Conservation (phyloP, 106 monocot species). For the Dendrobium catenatum region DNA sequence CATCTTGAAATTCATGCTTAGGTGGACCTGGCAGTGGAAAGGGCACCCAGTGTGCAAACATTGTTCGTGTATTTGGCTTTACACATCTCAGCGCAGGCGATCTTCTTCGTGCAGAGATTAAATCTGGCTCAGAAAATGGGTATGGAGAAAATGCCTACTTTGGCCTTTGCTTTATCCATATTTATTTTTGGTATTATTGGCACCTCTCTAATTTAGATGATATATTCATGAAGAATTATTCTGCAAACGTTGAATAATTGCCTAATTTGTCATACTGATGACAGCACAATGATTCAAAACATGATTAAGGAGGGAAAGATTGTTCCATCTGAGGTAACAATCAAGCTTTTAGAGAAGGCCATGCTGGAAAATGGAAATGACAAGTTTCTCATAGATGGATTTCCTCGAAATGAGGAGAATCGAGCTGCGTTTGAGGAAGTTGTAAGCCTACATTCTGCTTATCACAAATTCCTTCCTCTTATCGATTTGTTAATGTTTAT, state of each 20-base stretch:
- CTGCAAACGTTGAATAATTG: neutral
- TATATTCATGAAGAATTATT: neutral
- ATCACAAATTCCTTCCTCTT: neutral
- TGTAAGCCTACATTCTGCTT: conserved; percentile 37
- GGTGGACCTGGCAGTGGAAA: conserved; percentile 22
- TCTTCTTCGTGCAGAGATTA: conserved; percentile 18
- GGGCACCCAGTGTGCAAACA: conserved; percentile 17
- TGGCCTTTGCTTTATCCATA: neutral
- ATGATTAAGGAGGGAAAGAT: conserved; percentile 94
- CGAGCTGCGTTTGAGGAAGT: conserved; percentile 79
- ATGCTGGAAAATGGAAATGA: conserved; percentile 71
- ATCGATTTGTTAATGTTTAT: conserved; percentile 5
- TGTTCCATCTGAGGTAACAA: conserved; percentile 80
- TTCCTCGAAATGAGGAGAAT: conserved; percentile 87
- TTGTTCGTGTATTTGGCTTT: conserved; percentile 13
- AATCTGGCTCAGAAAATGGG: conserved; percentile 16
- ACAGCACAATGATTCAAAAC: conserved; percentile 76
- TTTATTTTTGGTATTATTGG: neutral
- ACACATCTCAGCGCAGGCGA: conserved; percentile 17
- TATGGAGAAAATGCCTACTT: neutral
- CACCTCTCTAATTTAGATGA: neutral
- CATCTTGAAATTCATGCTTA: conserved; percentile 3
- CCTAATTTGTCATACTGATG: conserved; percentile 2
- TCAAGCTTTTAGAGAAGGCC: conserved; percentile 71
- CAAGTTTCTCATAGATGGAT: conserved; percentile 91